Evolutionary conservation across 768 basidiomycete genomes (phyloP).

Genomic region (Tremella mesenterica): DNA sequence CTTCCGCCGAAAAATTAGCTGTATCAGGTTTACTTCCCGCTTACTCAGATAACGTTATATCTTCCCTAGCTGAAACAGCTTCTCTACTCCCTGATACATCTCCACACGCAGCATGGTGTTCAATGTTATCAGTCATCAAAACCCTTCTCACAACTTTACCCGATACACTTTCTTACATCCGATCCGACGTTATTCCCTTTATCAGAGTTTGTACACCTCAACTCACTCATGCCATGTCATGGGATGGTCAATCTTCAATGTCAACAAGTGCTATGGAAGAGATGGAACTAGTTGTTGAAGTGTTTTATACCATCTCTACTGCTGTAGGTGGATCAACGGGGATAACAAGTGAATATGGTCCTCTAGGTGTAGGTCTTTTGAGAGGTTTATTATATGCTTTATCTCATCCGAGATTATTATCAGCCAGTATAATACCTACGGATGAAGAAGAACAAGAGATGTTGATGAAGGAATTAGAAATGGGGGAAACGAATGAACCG

Average conservation of each 20-base stretch:
- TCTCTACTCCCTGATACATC: slow-evolving; percentile 60
- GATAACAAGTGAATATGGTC: no score
- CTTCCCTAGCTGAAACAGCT: slow-evolving; percentile 65
- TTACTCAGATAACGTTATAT: slow-evolving; percentile 75
- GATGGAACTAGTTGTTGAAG: slow-evolving; percentile 64
- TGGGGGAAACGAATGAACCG: slow-evolving; percentile 46
- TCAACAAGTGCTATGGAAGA: slow-evolving; percentile 70
- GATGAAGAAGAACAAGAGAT: slow-evolving; percentile 62
- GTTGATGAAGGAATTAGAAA: slow-evolving; percentile 51
- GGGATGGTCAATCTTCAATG: slow-evolving; percentile 68
- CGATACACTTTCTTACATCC: slow-evolving; percentile 60
- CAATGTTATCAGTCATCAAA: slow-evolving; percentile 71
- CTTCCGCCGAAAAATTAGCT: slow-evolving; percentile 75
- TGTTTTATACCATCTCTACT: slow-evolving; percentile 67
- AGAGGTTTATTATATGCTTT: slow-evolving; percentile 79
- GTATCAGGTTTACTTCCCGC: slow-evolving; percentile 71
- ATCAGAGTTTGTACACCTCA: slow-evolving; percentile 78
- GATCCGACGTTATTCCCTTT: slow-evolving; percentile 74
- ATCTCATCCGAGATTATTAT: slow-evolving; percentile 81
- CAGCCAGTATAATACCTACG: slow-evolving; percentile 69
- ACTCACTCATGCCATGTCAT: slow-evolving; percentile 63
- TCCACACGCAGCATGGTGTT: slow-evolving; percentile 70
- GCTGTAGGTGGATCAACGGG: no score
- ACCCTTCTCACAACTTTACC: slow-evolving; percentile 60
- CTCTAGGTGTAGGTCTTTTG: slow-evolving; percentile 48